Base-by-base conservation (phyloP, 2,329 filamentous ascomycete genomes). In the Aspergillus caelatus region DNA sequence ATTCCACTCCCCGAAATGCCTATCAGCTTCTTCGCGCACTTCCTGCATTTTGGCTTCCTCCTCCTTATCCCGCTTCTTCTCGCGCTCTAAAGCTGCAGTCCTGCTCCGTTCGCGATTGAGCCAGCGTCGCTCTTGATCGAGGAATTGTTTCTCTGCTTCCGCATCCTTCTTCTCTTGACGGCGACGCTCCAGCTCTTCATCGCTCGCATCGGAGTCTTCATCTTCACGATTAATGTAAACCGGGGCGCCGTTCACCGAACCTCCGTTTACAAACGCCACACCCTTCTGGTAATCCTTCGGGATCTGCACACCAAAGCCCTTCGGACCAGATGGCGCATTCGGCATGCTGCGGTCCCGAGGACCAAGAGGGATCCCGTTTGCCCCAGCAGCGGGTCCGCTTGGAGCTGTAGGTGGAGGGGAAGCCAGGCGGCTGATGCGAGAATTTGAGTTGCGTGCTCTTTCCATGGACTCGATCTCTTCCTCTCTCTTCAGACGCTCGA, bases 391-490 rank as follows among this genome's bases (percentile, higher is more conserved):
- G 58, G 88, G 88, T 2, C 88, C 88, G 67, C 82, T 87, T 3
- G 88, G 88, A 19, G 87, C 86, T 21, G 83, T 80, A 30, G 84
- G 80, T 0, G 90, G 88, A 0, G 93, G 92, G 0, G 93, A 93
- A 23, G 89, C 87, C 48, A 94, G 84, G 57, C 92, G 85, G 59
- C 85, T 92, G 58, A 84, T 79, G 48, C 91, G 86, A 1, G 83
- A 70, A 12, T 85, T 83, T 14, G 87, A 87, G 71, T 90, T 93
- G 19, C 92, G 86, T 68, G 88, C 87, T 50, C 93, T 86, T 77
- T 98, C 94, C 76, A 89, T 85, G 62, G 92, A 91, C 75, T 98
- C 95, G 70, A 97, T 88, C 75, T 98, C 94, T 75, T 99, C 95
- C 77, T 99, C 95, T 52, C 90, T 85, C 73, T 89, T 89, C 41